Base-by-base conservation (phyloP, 345 rosid species). In the Salix udensis region DNA sequence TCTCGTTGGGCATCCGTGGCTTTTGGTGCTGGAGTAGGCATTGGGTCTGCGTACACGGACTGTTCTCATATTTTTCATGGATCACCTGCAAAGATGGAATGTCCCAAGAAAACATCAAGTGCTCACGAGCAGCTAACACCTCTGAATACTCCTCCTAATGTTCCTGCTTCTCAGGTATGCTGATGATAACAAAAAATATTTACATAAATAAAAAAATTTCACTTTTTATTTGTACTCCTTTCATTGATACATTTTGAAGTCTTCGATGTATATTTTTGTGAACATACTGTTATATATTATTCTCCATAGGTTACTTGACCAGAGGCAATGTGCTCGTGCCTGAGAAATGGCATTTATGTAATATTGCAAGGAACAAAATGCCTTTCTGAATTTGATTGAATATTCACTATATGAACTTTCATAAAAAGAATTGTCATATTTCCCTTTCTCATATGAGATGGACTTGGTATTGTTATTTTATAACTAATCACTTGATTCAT, bases 11-110 rank as follows among this genome's bases (percentile, higher is more conserved):
- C 96, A 21, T 85, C 96, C 58, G 82, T 96, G 70, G 97, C 98
- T 24, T 92, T 96, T 66, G 98, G 98, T 82, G 96, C 99, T 76
- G 98, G 99, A 62, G 71, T 91, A 50, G 99, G 98, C 65, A 84
- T 93, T 84, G 99, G 99, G 44, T 93, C 98, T 64, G 96, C 98
- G 8, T 93, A 89, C 80, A 75, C 91, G 0, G 98, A 93, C 44
- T 93, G 96, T 78, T 84, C 90, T 82, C 92, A 66, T 65, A 67
- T 84, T 65, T 93, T 93, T 76, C 78, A 84, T 77, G 92, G 88
- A 19, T 83, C 88, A n/a, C 81, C 91, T 71, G 75, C 87, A 13
- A 77, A 85, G 52, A 75, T 82, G 67, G 75, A 84, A 2, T 70
- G 91, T 82, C 83, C 86, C 39, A 86, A 86, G 77, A 72, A 24